These are phyloP conservation scores for Brassica carinata DNA, from an alignment of 345 rosid species.

Conservation along the genomic window DNA sequence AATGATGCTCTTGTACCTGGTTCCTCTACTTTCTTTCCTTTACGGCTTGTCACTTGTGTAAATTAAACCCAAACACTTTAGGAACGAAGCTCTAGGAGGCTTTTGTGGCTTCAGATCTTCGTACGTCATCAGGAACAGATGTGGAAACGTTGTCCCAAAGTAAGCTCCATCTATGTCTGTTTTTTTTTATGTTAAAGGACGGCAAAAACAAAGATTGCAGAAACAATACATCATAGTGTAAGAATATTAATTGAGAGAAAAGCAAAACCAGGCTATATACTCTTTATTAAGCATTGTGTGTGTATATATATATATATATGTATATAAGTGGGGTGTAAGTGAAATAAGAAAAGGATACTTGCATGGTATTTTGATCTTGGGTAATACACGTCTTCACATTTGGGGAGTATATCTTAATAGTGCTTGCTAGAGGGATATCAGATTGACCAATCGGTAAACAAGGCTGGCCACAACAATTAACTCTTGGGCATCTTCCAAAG, in stretches of 20 bases:
- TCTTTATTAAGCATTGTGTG: background rate
- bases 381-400: conserved; percentile 92
- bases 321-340: background rate
- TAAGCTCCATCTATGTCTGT: conserved; percentile 97
- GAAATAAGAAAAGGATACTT: conserved; percentile 72
- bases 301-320: no score
- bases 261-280: background rate
- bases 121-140: conserved; percentile 86
- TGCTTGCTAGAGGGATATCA: conserved; percentile 91
- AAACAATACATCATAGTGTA: background rate
- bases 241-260: background rate
- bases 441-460: conserved; percentile 99
- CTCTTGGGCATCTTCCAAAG: conserved; percentile 97
- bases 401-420: conserved; percentile 92
- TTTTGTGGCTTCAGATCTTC: conserved; percentile 89
- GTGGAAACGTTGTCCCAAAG: conserved; percentile 95
- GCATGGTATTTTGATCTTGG: conserved; percentile 98
- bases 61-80: conserved; percentile 62
- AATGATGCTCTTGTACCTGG: conserved; percentile 9
- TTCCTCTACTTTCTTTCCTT: conserved; percentile 15
- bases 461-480: conserved; percentile 96
- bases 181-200: conserved; percentile 52
- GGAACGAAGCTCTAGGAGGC: conserved; percentile 80
- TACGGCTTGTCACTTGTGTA: conserved; percentile 46
- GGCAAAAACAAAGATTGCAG: conserved; percentile 19